These are phyloP conservation scores for Rhinocladiella mackenziei DNA, from an alignment of 2,329 filamentous ascomycete species.

Conservation along the genomic window DNA sequence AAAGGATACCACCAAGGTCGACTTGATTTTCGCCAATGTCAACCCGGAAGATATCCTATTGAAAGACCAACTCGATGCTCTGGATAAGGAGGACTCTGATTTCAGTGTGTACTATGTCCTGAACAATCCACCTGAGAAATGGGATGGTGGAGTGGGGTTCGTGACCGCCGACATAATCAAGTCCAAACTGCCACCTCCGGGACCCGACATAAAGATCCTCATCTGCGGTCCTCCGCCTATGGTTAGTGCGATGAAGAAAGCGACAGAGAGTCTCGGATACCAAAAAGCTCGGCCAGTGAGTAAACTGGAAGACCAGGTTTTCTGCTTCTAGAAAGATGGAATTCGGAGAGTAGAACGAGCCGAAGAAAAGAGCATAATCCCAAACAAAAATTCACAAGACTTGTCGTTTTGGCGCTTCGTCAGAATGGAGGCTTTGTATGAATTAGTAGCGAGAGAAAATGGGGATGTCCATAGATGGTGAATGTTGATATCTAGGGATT, in stretches of 20 bases:
- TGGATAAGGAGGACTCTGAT: constrained; percentile 70
- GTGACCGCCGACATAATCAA: constrained; percentile 95
- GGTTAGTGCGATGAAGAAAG: constrained; percentile 96
- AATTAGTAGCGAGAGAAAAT: too few species aligned
- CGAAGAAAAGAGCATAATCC: too few species aligned
- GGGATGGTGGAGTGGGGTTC: constrained; percentile 90
- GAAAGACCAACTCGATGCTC: constrained; percentile 80
- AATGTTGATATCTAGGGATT: too few species aligned
- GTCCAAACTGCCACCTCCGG: constrained; percentile 68
- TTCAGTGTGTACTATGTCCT: constrained; percentile 93
- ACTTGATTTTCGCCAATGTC: constrained; percentile 96
- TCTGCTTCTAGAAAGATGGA: constrained; percentile 67
- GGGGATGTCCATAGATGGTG: too few species aligned
- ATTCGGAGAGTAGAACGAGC: neutral
- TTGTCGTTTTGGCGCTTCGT: too few species aligned
- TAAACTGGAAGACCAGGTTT: constrained; percentile 97
- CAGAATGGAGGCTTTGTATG: too few species aligned
- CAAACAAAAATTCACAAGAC: too few species aligned
- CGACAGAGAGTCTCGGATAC: constrained; percentile 81
- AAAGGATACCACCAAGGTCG: constrained; percentile 82
- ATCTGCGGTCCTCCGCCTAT: constrained; percentile 95
- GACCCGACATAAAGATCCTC: constrained; percentile 84
- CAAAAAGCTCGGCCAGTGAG: constrained; percentile 90
- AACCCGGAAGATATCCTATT: constrained; percentile 88
- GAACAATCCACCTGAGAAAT: constrained; percentile 88